Evolutionary conservation across 345 rosid species (phyloP).

Genomic region (Theobroma cacao): DNA sequence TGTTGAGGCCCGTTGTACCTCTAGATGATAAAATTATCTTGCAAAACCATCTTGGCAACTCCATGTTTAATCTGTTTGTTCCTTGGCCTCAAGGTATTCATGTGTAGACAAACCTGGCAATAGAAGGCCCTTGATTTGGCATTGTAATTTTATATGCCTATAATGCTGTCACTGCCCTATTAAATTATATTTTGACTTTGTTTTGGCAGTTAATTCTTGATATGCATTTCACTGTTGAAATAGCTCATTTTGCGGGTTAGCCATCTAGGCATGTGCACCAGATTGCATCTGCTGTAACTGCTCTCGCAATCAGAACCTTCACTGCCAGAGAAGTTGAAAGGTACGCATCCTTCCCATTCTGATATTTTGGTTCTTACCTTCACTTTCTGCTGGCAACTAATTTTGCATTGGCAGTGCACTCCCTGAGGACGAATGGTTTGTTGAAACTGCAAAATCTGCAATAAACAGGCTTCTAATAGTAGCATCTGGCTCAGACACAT

Average conservation of each 20-base stretch:
- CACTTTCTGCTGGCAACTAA: constrained; percentile 5
- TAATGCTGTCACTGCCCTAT: not conserved
- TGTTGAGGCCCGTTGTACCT: not conserved
- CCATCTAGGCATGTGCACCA: constrained; percentile 80
- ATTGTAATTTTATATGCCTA: not conserved
- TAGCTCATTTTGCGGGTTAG: constrained; percentile 94
- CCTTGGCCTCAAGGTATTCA: not conserved
- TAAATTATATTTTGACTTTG: not conserved
- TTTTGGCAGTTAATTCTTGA: constrained; percentile 86
- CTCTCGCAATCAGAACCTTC: constrained; percentile 78
- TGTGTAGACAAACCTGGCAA: not conserved
- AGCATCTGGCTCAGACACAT: constrained; percentile 74
- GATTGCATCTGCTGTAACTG: constrained; percentile 81
- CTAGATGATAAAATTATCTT: not conserved
- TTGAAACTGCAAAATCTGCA: constrained; percentile 84
- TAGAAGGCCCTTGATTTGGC: not conserved
- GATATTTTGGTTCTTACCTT: not conserved
- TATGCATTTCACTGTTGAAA: constrained; percentile 99
- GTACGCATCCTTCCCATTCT: constrained; percentile 31
- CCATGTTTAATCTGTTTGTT: constrained; percentile 5
- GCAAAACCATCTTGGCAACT: too few species aligned
- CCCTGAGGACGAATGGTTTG: constrained; percentile 87
- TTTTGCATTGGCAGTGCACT: constrained; percentile 46
- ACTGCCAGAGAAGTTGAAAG: constrained; percentile 78
- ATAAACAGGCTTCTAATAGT: constrained; percentile 75